Conservation (phyloP, 257 asterid genomes). For the Jasminum sambac region DNA sequence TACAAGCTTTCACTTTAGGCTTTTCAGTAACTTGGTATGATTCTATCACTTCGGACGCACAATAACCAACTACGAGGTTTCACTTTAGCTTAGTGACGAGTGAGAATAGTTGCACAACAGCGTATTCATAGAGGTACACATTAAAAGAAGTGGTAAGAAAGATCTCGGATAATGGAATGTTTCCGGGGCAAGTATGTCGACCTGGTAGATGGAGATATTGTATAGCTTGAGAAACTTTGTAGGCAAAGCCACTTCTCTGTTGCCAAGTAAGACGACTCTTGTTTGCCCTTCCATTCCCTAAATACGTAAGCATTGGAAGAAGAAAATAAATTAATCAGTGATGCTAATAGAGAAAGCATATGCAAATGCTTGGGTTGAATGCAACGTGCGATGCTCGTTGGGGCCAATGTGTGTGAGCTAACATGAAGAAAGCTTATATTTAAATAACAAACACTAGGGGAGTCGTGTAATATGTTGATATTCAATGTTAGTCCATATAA, state of each 20-base stretch:
- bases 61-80: conserved; percentile 21
- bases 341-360: no score
- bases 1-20: no score
- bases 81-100: background rate
- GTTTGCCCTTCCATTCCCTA: conserved; percentile 23
- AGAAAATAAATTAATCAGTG: no score
- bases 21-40: conserved; percentile 18
- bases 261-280: conserved; percentile 31
- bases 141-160: conserved; percentile 21
- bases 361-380: no score
- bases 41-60: conserved; percentile 30
- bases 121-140: conserved; percentile 29
- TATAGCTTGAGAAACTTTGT: conserved; percentile 27
- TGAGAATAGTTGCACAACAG: conserved; percentile 12
- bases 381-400: no score
- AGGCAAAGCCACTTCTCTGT: conserved; percentile 30
- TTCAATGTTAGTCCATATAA: no score
- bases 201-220: conserved; percentile 32
- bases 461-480: no score
- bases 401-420: no score
- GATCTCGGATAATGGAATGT: conserved; percentile 36
- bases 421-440: no score
- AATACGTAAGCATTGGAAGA: background rate
- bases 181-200: conserved; percentile 32
- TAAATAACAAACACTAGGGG: no score